phyloP scores from a whole-genome alignment of 768 basidiomycete species.

The Termitomyces heimii region DNA sequence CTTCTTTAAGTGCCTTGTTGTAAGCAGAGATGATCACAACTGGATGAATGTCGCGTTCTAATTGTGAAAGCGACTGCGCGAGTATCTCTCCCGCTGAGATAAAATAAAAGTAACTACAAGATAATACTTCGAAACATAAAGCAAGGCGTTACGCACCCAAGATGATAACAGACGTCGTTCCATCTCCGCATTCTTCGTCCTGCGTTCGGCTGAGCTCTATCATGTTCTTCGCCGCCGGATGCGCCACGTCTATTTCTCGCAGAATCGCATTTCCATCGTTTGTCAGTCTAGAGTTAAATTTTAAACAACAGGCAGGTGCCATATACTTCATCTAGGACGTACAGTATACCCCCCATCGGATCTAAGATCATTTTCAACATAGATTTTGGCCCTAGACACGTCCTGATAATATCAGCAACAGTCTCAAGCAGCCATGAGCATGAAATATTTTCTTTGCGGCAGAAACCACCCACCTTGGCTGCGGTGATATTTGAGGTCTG shows the following conservation, averaged over 20 bases:
- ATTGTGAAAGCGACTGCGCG: slow-evolving; percentile 86
- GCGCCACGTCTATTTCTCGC: slow-evolving; percentile 97
- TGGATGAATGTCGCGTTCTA: slow-evolving; percentile 96
- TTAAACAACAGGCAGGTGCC: not conserved
- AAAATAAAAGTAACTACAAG: not conserved
- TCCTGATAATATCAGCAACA: slow-evolving; percentile 96
- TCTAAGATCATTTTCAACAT: slow-evolving; percentile 99
- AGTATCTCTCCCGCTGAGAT: slow-evolving; percentile 85
- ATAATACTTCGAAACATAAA: not conserved
- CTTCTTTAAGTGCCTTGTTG: slow-evolving; percentile 92
- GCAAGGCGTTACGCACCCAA: slow-evolving; percentile 51
- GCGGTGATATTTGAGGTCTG: slow-evolving; percentile 97
- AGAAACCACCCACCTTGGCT: slow-evolving; percentile 69
- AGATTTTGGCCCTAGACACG: slow-evolving; percentile 94
- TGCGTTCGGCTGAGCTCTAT: slow-evolving; percentile 97
- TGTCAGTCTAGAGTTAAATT: slow-evolving; percentile 56
- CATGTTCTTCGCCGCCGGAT: slow-evolving; percentile 99
- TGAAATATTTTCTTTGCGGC: not conserved
- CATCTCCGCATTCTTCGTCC: slow-evolving; percentile 98
- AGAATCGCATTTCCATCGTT: slow-evolving; percentile 99
- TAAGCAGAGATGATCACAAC: slow-evolving; percentile 98
- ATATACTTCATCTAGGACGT: slow-evolving; percentile 19
- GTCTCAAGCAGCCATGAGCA: slow-evolving; percentile 45
- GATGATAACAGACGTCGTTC: slow-evolving; percentile 97
- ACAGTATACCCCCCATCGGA: slow-evolving; percentile 99